Evolutionary conservation across 257 asterid species (phyloP).

Genomic region (Solanum tarapatanum): DNA sequence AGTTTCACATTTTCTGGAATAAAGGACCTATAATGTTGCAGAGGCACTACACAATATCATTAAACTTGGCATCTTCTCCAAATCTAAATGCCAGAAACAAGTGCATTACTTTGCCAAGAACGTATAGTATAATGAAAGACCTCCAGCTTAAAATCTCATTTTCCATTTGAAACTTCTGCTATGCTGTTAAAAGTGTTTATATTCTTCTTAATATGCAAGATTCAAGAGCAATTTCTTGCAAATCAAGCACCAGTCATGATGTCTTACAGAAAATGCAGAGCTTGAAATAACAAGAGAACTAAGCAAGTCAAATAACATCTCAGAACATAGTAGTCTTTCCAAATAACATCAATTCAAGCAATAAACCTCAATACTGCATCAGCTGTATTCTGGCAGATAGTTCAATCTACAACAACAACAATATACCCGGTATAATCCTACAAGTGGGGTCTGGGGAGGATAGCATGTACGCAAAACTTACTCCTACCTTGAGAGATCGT

Average conservation of each 20-base stretch:
- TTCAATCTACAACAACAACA: not conserved
- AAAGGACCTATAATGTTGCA: not conserved
- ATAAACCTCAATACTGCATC: not conserved
- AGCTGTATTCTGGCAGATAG: not conserved
- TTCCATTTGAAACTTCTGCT: not conserved
- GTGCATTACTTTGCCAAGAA: not conserved
- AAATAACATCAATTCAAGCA: not conserved
- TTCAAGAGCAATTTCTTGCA: not conserved
- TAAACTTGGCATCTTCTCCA: too few species aligned
- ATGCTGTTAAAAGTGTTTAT: not conserved
- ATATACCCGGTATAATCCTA: not conserved
- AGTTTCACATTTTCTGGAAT: not conserved
- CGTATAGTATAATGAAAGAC: not conserved
- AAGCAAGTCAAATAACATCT: not conserved
- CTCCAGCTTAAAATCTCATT: not conserved
- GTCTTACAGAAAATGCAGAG: not conserved
- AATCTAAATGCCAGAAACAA: not conserved
- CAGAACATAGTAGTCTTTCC: not conserved
- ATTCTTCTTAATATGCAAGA: not conserved
- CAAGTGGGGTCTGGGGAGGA: not conserved
- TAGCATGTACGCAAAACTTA: not conserved
- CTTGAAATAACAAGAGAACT: not conserved
- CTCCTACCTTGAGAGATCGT: not conserved
- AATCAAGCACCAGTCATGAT: not conserved
- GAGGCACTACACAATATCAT: not conserved